Conservation (phyloP, 805 yeast species). For the Yueomyces sp. region DNA sequence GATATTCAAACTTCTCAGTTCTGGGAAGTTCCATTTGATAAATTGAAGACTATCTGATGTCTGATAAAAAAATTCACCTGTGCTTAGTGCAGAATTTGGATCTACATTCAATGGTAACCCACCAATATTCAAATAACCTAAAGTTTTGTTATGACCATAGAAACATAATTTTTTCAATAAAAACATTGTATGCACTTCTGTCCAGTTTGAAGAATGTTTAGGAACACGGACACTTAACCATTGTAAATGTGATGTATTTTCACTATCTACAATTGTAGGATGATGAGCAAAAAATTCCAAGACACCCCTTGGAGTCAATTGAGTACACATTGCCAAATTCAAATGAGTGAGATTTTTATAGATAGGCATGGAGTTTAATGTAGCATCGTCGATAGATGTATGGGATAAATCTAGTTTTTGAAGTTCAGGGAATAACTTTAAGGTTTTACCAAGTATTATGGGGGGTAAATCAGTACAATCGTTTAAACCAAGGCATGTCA, state of each 20-base stretch:
- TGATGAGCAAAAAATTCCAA: conserved; percentile 58
- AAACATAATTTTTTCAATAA: conserved; percentile 28
- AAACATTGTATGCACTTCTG: conserved; percentile 37
- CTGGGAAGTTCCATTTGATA: conserved; percentile 28
- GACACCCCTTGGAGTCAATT: conserved; percentile 58
- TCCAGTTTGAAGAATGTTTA: conserved; percentile 45
- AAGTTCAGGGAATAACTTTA: conserved; percentile 44
- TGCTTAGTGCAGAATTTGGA: conserved; percentile 11
- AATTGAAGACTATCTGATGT: conserved; percentile 23
- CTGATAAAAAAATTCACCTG: conserved; percentile 16
- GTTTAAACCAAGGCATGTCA: conserved; percentile 53
- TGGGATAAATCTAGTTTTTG: conserved; percentile 69
- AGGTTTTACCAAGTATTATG: conserved; percentile 30
- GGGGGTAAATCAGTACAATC: conserved; percentile 72
- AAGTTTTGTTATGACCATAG: conserved; percentile 23
- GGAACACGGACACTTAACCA: conserved; percentile 62
- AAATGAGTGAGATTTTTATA: conserved; percentile 58
- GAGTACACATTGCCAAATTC: conserved; percentile 51
- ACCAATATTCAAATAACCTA: conserved; percentile 42
- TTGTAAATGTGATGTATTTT: conserved; percentile 31
- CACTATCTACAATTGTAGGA: conserved; percentile 38
- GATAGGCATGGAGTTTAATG: conserved; percentile 40
- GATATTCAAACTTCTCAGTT: conserved; percentile 25
- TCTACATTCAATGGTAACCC: conserved; percentile 44
- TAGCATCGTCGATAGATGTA: conserved; percentile 59